Evolutionary conservation across 257 asterid genomes (phyloP), one percentile per base, ranked within the genome.

Genomic region (Solanum pinnatisectum): DNA sequence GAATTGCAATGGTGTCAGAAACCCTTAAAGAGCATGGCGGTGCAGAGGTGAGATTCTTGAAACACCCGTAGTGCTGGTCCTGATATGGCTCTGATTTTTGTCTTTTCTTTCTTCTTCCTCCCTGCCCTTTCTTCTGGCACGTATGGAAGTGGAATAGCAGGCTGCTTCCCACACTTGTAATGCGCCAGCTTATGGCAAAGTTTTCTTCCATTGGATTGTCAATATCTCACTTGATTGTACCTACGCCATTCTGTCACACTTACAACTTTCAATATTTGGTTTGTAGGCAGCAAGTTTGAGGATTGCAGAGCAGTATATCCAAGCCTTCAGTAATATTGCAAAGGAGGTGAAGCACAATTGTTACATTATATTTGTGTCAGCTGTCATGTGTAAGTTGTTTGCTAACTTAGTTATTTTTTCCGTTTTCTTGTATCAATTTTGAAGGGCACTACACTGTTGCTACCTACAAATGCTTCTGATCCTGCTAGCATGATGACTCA

Each of bases 201-300:
- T 46, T 30, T 81, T 79, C 14, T 46, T 27, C 85, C 40, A 81
- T 46, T 49, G 44, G 70, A 82, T 82, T 82, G 71, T 82, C 44
- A 49, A 40, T 18, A 49, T n/a, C 22, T 30, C 27, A 49, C 33
- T 30, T 82, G 22, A 49, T 79, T 79, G 40, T 44, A 42, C 85
- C 67, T 44, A 44, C 0, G 63, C 67, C 67, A 49, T 10, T 49
- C 30, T 5, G 30, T 30, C 32, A 82, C 40, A 14, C 44, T 82
- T 82, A 1, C 12, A 82, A 27, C 12, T 82, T 49, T 52, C 86
- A 18, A 32, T 49, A 49, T 49, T 82, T 49, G 46, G 83, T 90
- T 89, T 92, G 87, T 93, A 96, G 99, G 99, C 99, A 23, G 98
- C 98, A 78, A 95, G 98, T 89, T 86, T 96, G 88, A 93, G 94